A percentile compares a stretch with the other conserved stretches of the same genome.
Evolutionary conservation across 352 stramenopile species (phyloP).

Genomic region (Phytopythium mirpurense): DNA sequence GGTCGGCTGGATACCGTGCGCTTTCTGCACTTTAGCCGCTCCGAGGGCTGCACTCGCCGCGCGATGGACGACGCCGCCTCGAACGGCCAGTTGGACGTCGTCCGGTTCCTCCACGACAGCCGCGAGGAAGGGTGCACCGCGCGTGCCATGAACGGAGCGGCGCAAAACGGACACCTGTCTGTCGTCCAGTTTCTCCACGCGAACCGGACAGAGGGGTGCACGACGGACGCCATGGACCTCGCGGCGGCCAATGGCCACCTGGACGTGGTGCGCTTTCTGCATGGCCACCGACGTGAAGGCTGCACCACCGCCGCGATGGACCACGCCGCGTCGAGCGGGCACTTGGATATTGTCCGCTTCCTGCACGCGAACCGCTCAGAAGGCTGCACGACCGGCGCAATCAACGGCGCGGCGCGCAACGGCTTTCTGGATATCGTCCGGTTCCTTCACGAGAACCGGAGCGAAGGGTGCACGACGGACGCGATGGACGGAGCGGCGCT

Average conservation of each 20-base stretch:
- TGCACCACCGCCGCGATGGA: slow-evolving; percentile 31
- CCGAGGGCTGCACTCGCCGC: slow-evolving; percentile 15
- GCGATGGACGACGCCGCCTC: slow-evolving; percentile 20
- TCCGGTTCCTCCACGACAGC: slow-evolving; percentile 20
- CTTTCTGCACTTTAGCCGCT: slow-evolving; percentile 19
- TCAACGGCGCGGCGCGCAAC: slow-evolving; percentile 31
- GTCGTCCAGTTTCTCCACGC: slow-evolving; percentile 23
- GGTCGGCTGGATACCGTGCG: slow-evolving; percentile 17
- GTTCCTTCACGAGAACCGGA: slow-evolving; percentile 24
- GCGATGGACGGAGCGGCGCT: slow-evolving; percentile 26
- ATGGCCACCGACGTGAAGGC: slow-evolving; percentile 23
- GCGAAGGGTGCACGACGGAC: slow-evolving; percentile 19
- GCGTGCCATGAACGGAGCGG: slow-evolving; percentile 21
- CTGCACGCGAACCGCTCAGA: slow-evolving; percentile 22
- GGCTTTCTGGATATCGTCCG: slow-evolving; percentile 24
- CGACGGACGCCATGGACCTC: slow-evolving; percentile 27
- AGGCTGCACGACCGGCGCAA: slow-evolving; percentile 27
- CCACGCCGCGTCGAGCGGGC: slow-evolving; percentile 18
- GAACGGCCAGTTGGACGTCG: slow-evolving; percentile 14
- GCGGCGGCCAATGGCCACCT: slow-evolving; percentile 23
- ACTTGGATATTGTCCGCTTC: slow-evolving; percentile 23
- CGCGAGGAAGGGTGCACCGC: slow-evolving; percentile 18
- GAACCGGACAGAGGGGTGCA: slow-evolving; percentile 20
- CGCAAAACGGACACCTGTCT: slow-evolving; percentile 16
- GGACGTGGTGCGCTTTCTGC: slow-evolving; percentile 24